Conservation (phyloP, 352 stramenopile species). For the Halophytophthora batemanensis region DNA sequence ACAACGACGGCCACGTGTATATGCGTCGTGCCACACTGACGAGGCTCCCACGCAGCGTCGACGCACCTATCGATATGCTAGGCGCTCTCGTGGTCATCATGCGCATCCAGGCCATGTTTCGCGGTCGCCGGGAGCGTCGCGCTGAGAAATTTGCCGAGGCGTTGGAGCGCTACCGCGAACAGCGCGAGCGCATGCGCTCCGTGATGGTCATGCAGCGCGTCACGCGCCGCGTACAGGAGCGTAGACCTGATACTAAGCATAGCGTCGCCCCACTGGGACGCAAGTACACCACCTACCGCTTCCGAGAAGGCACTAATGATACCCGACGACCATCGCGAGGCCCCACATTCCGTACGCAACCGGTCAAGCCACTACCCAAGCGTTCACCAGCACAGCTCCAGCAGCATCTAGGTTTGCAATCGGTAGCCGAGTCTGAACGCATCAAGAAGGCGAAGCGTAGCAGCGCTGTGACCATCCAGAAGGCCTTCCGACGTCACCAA, state of each 20-base stretch:
- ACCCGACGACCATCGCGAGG: too few relatives aligned
- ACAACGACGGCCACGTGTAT: constrained; percentile 1
- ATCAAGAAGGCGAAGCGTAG: constrained; percentile 5
- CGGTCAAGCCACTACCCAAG: neutral
- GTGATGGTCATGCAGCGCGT: constrained; percentile 28
- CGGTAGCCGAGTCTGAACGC: constrained; percentile 3
- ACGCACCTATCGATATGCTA: constrained; percentile 16
- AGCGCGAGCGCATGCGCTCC: constrained; percentile 28
- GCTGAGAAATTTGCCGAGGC: constrained; percentile 24
- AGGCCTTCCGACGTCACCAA: constrained; percentile 33
- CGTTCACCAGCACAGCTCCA: neutral
- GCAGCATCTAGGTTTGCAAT: neutral
- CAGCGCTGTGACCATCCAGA: constrained; percentile 42
- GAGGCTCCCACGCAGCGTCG: constrained; percentile 3
- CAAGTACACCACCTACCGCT: constrained; percentile 17
- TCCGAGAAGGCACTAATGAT: constrained; percentile 2
- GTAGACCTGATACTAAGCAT: constrained; percentile 1
- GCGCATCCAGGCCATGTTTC: constrained; percentile 34
- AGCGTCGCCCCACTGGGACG: constrained; percentile 9
- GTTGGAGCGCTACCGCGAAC: constrained; percentile 27
- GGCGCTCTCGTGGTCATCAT: constrained; percentile 22
- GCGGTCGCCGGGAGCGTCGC: constrained; percentile 23
- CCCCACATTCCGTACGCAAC: too few relatives aligned
- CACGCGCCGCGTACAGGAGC: constrained; percentile 4
- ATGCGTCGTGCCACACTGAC: constrained; percentile 10